These are phyloP conservation scores for Kwoniella bestiolae DNA, from an alignment of 768 basidiomycete species.

Conservation along the genomic window DNA sequence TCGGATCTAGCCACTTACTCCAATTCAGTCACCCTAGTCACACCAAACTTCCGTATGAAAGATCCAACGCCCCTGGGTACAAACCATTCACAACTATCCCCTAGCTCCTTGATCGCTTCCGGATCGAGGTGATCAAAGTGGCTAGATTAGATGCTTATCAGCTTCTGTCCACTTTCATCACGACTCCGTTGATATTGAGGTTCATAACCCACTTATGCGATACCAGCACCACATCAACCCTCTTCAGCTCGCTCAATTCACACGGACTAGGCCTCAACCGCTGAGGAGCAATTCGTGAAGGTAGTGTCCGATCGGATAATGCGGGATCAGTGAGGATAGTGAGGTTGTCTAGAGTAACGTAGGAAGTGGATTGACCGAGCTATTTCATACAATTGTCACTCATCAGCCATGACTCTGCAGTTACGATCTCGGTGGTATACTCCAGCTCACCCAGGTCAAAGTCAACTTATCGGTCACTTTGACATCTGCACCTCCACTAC, in stretches of 20 bases:
- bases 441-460: slow-evolving; percentile 36
- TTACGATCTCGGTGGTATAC: neutral
- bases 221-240: slow-evolving; percentile 55
- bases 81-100: slow-evolving; percentile 55
- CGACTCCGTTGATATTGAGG: too few relatives aligned
- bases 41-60: slow-evolving; percentile 48
- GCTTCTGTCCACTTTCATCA: too few relatives aligned
- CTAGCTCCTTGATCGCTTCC: slow-evolving; percentile 47
- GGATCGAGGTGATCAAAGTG: slow-evolving; percentile 58
- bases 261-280: slow-evolving; percentile 53
- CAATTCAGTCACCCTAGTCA: slow-evolving; percentile 47
- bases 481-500: slow-evolving; percentile 30
- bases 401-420: slow-evolving; percentile 1
- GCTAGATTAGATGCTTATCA: slow-evolving; percentile 21
- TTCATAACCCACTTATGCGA: slow-evolving; percentile 57
- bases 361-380: slow-evolving; percentile 58
- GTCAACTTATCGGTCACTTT: slow-evolving; percentile 41
- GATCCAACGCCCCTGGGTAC: slow-evolving; percentile 53
- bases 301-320: slow-evolving; percentile 50
- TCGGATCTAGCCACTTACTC: too few relatives aligned
- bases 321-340: slow-evolving; percentile 57
- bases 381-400: slow-evolving; percentile 12
- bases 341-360: slow-evolving; percentile 54
- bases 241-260: slow-evolving; percentile 43
- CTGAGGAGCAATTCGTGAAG: slow-evolving; percentile 48